Percentiles rank a stretch among this genome's conserved stretches.
Conservation (phyloP, 1,139 yeast species). For the Taphrina confusa region DNA sequence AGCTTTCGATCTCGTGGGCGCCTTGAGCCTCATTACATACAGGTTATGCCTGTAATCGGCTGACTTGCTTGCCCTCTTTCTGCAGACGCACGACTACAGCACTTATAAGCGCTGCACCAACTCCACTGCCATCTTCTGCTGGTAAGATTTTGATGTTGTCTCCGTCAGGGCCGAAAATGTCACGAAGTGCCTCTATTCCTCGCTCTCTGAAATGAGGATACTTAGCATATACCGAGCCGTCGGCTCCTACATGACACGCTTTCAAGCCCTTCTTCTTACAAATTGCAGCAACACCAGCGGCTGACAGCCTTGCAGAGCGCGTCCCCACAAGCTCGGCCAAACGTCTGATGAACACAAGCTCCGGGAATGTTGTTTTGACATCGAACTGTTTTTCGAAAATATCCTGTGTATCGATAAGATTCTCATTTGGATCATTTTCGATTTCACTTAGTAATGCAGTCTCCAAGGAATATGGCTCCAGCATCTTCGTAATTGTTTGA, state of each 20-base stretch:
- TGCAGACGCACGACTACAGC: slow-evolving; percentile 50
- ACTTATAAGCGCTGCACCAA: slow-evolving; percentile 96
- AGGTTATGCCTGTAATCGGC: not conserved
- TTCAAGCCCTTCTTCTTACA: slow-evolving; percentile 80
- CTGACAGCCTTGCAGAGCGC: slow-evolving; percentile 87
- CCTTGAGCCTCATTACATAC: not conserved
- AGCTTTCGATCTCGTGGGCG: too few relatives aligned
- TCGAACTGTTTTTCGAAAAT: slow-evolving; percentile 62
- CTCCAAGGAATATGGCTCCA: slow-evolving; percentile 71
- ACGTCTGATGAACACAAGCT: slow-evolving; percentile 79
- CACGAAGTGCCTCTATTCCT: slow-evolving; percentile 85
- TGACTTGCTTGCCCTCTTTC: slow-evolving; percentile 26
- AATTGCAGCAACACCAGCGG: slow-evolving; percentile 95
- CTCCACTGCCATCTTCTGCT: slow-evolving; percentile 98
- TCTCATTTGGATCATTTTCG: slow-evolving; percentile 86
- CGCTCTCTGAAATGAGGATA: slow-evolving; percentile 90
- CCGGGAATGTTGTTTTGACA: slow-evolving; percentile 69
- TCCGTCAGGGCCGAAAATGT: slow-evolving; percentile 68
- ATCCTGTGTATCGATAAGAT: slow-evolving; percentile 71
- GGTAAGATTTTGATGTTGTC: slow-evolving; percentile 81
- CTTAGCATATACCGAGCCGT: slow-evolving; percentile 90
- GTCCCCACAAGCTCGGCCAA: slow-evolving; percentile 86
- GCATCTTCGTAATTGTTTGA: slow-evolving; percentile 65
- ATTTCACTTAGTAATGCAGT: slow-evolving; percentile 83
- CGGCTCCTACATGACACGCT: slow-evolving; percentile 90